These are phyloP conservation scores for Excoecaria cochinchinensis DNA, from an alignment of 345 rosid genomes.

Conservation along the genomic window DNA sequence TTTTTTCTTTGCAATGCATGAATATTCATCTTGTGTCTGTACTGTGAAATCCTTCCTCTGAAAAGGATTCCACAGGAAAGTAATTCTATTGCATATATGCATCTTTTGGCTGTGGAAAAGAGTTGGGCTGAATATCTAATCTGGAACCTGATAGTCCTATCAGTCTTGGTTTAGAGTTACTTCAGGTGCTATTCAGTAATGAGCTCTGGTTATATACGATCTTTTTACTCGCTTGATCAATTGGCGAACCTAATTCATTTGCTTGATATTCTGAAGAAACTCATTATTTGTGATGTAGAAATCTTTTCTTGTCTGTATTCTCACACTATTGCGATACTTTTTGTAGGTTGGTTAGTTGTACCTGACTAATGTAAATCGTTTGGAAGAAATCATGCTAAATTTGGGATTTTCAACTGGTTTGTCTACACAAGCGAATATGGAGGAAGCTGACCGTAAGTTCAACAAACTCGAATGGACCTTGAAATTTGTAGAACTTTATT, in stretches of 20 bases:
- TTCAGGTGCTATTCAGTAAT: neutral
- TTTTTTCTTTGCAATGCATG: neutral
- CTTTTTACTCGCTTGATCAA: neutral
- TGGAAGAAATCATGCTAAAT: constrained; percentile 78
- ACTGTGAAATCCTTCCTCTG: too few species aligned
- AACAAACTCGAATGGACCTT: neutral
- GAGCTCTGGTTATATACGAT: neutral
- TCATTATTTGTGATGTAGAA: constrained; percentile 2
- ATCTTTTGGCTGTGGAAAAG: too few species aligned
- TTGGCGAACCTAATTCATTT: constrained; percentile 2
- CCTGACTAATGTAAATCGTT: constrained; percentile 59
- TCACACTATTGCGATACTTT: constrained; percentile 4
- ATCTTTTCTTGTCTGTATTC: constrained; percentile 8
- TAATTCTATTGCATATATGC: too few species aligned
- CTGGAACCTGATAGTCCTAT: too few species aligned
- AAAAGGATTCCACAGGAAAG: too few species aligned
- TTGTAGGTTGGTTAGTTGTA: constrained; percentile 78
- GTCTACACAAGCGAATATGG: constrained; percentile 45
- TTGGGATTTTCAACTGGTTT: constrained; percentile 70
- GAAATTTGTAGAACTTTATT: neutral
- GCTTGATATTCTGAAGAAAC: neutral
- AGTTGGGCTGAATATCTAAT: too few species aligned
- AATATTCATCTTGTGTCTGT: too few species aligned
- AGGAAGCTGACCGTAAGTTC: constrained; percentile 41
- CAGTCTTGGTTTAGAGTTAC: neutral